Conservation (phyloP, 2,329 filamentous ascomycete genomes). For the Pestalotiopsis fici region DNA sequence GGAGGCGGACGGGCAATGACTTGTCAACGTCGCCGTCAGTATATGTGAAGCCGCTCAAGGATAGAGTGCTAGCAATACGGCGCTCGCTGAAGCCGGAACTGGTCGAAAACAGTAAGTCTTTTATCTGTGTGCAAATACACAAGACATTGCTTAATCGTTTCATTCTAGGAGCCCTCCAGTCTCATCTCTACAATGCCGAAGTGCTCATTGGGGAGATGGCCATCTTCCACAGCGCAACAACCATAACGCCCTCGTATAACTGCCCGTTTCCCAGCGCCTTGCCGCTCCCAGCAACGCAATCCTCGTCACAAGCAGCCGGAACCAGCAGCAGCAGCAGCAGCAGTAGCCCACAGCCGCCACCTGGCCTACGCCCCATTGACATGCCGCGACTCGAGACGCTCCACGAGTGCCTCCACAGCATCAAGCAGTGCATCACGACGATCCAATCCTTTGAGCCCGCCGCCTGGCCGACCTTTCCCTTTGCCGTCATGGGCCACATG, state of each 20-base stretch:
- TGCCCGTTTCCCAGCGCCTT: neutral
- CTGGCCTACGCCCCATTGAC: conserved; percentile 2
- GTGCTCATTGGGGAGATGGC: conserved; percentile 37
- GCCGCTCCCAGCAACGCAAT: neutral
- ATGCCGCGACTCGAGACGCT: conserved; percentile 21
- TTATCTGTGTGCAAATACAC: neutral
- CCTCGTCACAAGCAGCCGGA: neutral
- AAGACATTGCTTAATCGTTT: neutral
- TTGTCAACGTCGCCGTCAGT: conserved; percentile 18
- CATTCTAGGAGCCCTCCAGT: conserved; percentile 33
- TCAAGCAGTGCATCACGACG: conserved; percentile 21
- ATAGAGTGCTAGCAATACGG: conserved; percentile 24
- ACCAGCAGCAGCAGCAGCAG: neutral
- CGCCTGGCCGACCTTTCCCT: conserved; percentile 22
- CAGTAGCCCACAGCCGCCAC: neutral
- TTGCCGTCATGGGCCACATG: conserved; percentile 24
- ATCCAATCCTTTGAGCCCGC: conserved; percentile 19
- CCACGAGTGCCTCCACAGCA: conserved; percentile 20
- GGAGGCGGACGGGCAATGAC: conserved; percentile 18
- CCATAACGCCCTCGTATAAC: conserved; percentile 13
- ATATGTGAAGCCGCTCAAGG: conserved; percentile 30
- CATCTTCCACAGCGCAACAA: conserved; percentile 18
- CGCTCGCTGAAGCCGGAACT: conserved; percentile 22
- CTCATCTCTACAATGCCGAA: conserved; percentile 35
- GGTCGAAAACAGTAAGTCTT: conserved; percentile 28